phyloP scores from a whole-genome alignment of 345 rosid species.

The Linum tenue region DNA sequence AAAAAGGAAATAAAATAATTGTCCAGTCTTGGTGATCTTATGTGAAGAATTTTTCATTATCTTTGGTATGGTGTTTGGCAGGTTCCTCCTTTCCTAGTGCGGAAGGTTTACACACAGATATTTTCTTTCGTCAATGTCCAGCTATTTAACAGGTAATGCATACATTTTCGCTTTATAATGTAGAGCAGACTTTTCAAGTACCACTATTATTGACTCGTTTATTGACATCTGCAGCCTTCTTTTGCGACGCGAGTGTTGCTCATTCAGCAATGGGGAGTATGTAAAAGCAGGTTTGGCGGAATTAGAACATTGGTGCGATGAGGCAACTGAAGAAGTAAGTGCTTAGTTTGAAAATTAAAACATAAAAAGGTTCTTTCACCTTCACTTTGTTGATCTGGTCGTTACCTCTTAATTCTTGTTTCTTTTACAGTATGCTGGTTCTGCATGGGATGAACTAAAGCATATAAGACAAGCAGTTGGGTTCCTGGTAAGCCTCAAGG shows the following conservation, averaged over 20 bases:
- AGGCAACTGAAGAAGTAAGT: constrained; percentile 85
- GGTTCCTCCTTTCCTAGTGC: constrained; percentile 94
- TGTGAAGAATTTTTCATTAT: constrained; percentile 5
- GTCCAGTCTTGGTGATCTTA: constrained; percentile 7
- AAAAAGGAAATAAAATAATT: constrained; percentile 4
- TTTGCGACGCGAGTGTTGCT: constrained; percentile 94
- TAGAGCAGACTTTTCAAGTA: neutral
- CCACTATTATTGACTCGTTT: constrained; percentile 1
- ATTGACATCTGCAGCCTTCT: constrained; percentile 66
- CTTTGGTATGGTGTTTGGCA: constrained; percentile 27
- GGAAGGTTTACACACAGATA: constrained; percentile 85
- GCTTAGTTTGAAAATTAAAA: constrained; percentile 1
- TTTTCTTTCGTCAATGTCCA: constrained; percentile 97
- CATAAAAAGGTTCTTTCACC: no score
- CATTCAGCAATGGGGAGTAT: constrained; percentile 96
- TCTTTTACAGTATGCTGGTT: constrained; percentile 70
- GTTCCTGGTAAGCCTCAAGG: constrained; percentile 55
- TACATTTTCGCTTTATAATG: neutral
- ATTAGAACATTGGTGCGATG: constrained; percentile 80
- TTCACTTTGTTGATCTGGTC: neutral
- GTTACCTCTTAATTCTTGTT: constrained; percentile 12
- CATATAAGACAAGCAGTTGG: constrained; percentile 99
- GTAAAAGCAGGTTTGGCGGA: constrained; percentile 93
- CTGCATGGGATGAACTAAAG: constrained; percentile 97
- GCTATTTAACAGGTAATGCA: constrained; percentile 77